These are phyloP conservation scores for Withania somnifera DNA, from an alignment of 305 asterid genomes.

Conservation along the genomic window DNA sequence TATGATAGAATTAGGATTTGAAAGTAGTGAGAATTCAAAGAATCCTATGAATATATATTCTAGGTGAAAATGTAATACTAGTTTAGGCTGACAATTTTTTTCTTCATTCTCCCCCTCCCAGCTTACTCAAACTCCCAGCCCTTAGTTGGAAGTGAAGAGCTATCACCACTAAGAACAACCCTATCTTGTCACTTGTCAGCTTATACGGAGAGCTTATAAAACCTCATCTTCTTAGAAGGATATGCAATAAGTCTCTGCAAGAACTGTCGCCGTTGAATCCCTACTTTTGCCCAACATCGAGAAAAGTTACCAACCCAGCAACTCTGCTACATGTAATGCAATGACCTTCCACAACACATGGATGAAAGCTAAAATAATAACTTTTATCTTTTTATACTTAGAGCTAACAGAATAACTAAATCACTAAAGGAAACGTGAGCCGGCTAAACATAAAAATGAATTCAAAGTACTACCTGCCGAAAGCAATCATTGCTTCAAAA, in stretches of 20 bases:
- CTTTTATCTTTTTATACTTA: neutral
- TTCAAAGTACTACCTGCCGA: conserved; percentile 42
- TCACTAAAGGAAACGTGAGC: neutral
- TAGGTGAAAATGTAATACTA: neutral
- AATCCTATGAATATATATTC: neutral
- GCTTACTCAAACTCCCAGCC: neutral
- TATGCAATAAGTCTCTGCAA: too few species aligned
- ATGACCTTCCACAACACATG: neutral
- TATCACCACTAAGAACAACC: too few species aligned
- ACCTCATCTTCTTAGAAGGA: too few species aligned
- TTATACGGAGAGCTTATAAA: too few species aligned
- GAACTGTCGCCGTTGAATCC: too few species aligned
- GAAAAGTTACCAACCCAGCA: too few species aligned
- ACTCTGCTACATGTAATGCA: too few species aligned
- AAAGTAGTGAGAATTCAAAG: neutral
- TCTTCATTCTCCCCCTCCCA: neutral
- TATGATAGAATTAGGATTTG: neutral
- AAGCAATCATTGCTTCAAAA: conserved; percentile 87
- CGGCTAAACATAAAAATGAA: neutral
- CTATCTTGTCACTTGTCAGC: too few species aligned
- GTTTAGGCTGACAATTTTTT: neutral
- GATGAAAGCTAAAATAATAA: neutral
- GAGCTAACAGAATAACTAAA: neutral
- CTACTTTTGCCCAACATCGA: too few species aligned
- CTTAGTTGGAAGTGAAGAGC: neutral